Base-by-base conservation (phyloP, 1,284 basidiomycete species). In the Sutorius eximius region DNA sequence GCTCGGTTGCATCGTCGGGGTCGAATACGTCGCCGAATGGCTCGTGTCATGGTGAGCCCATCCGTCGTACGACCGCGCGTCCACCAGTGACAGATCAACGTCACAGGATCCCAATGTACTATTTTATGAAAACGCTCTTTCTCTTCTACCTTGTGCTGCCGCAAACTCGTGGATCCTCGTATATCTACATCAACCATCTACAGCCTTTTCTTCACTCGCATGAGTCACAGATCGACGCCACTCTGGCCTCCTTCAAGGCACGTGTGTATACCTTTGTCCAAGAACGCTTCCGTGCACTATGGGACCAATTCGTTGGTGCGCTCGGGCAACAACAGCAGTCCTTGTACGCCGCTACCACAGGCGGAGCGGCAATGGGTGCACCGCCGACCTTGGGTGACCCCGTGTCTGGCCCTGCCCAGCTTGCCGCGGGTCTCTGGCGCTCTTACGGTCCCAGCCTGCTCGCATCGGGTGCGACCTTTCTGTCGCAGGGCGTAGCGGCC, bases 131-230 rank as follows among this genome's bases (percentile, higher is more conserved):
- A 78, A 89, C 86, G 5, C 68, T 93, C 53, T 88, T 93, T 67
- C 82, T 96, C 33, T 83, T 95, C 55, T 96, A 93, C 75, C 85
- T 96, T 52, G 87, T 86, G 12, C 82, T 95, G n/a, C 94, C 94
- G 0, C 92, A 95, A 68, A 94, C 91, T 12, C 82, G 82, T 60
- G 93, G 93, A 24, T 83, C 93, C 0, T 87, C 89, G 2, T 91
- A 86, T 68, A 74, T 95, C 65, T 95, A 94, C 75, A 75, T 77
- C 51, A 75, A 80, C 22, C 84, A 92, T 60, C 82, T 95, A 13
- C 82, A 85, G 48, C 93, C 93, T 0, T 88, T 93, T 76, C 83
- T 95, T 64, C 78, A 79, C 55, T 69, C 77, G 11, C 89, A 95
- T 68, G 92, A 95, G 73, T 65, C 75, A 7, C 82, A 90, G 64